Percentiles rank a stretch among this genome's conserved stretches.
phyloP scores from a whole-genome alignment of 176 grass and related monocot species.

The Rhynchospora breviuscula region DNA sequence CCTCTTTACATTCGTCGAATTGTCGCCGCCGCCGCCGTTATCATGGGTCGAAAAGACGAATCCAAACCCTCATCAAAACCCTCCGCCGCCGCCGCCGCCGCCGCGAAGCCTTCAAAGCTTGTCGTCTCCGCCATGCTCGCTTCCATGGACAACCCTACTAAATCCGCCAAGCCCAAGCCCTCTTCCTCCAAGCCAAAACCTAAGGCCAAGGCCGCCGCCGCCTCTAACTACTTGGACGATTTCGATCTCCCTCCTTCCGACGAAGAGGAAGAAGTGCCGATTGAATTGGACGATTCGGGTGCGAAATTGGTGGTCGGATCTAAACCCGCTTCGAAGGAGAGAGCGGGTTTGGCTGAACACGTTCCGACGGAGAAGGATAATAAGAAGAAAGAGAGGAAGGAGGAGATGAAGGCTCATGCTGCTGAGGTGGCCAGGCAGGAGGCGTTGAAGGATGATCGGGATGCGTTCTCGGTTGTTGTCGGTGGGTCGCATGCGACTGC shows the following conservation, averaged over 20 bases:
- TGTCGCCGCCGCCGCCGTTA: neutral
- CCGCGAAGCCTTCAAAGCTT: conserved; percentile 37
- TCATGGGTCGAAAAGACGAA: conserved; percentile 67
- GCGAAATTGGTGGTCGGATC: conserved; percentile 20
- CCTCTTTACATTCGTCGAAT: neutral
- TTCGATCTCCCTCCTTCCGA: conserved; percentile 80
- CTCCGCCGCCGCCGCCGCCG: conserved; percentile 4
- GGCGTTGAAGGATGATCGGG: conserved; percentile 77
- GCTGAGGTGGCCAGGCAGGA: conserved; percentile 56
- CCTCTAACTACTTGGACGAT: conserved; percentile 60
- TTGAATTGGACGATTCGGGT: conserved; percentile 16
- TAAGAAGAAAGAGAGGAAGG: conserved; percentile 85
- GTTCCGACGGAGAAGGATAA: conserved; percentile 52
- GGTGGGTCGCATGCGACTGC: conserved; percentile 46
- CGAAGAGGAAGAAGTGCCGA: conserved; percentile 53
- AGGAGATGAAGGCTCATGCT: conserved; percentile 39
- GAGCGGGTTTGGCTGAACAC: conserved; percentile 36
- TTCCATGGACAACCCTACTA: conserved; percentile 57
- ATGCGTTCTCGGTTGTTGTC: conserved; percentile 86
- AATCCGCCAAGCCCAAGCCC: conserved; percentile 31
- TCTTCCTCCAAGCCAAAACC: conserved; percentile 30
- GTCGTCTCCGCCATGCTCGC: conserved; percentile 91
- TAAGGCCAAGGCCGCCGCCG: conserved; percentile 44
- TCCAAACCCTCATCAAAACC: conserved; percentile 19
- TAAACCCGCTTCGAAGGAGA: conserved; percentile 28